phyloP scores from a whole-genome alignment of 352 stramenopile genomes.

The Stephanocyclus meneghinianus region DNA sequence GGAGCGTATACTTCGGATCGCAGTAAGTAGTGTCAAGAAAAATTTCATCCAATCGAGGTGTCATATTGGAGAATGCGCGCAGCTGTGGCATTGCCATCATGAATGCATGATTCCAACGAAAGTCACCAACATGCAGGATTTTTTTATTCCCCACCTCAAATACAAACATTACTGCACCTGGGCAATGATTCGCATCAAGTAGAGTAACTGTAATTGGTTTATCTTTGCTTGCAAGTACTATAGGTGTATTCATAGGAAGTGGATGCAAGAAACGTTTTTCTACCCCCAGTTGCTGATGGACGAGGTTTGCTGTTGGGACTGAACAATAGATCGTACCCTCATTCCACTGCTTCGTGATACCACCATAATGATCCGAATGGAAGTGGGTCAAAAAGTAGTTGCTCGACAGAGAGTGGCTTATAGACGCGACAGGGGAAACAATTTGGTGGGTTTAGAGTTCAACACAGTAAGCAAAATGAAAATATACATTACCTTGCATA shows the following conservation, averaged over 20 bases:
- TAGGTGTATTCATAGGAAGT: conserved; percentile 88
- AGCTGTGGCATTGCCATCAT: conserved; percentile 64
- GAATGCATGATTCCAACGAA: conserved; percentile 72
- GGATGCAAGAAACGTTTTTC: conserved; percentile 89
- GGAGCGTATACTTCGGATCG: conserved; percentile 91
- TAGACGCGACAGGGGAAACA: not conserved
- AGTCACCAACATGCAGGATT: conserved; percentile 90
- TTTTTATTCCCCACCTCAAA: conserved; percentile 87
- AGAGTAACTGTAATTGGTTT: conserved; percentile 90
- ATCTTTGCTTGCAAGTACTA: conserved; percentile 78
- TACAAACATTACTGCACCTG: conserved; percentile 92
- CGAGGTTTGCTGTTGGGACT: conserved; percentile 83
- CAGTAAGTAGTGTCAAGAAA: conserved; percentile 98
- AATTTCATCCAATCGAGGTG: conserved; percentile 78
- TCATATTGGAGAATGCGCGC: conserved; percentile 46
- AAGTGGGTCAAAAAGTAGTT: conserved; percentile 97
- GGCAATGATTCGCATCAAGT: conserved; percentile 96
- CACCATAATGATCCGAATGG: conserved; percentile 93
- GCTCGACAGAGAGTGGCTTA: conserved; percentile 48
- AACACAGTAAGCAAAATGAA: not conserved
- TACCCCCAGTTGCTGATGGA: conserved; percentile 90
- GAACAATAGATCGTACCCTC: conserved; percentile 95
- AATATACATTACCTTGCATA: conserved; percentile 54
- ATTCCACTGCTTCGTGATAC: conserved; percentile 88
- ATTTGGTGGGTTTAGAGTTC: not conserved